phyloP scores from a whole-genome alignment of 2,329 filamentous ascomycete species.

The Alternaria dauci region DNA sequence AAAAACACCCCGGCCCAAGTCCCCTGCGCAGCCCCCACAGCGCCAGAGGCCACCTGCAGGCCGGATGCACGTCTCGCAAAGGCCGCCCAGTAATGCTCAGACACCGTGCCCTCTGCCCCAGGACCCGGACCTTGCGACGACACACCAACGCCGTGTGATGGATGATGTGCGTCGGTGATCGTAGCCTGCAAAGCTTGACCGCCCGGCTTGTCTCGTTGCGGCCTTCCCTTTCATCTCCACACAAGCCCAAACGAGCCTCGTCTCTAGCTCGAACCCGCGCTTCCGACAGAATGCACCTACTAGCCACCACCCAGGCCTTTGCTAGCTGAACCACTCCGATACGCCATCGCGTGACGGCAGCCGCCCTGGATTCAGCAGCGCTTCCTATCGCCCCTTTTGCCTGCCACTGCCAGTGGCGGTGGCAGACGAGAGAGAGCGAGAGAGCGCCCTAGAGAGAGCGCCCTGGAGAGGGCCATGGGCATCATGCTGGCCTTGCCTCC shows the following conservation, averaged over 20 bases:
- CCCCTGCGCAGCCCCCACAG: conserved; percentile 33
- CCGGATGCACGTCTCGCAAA: conserved; percentile 26
- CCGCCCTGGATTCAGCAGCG: not conserved
- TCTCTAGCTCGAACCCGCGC: conserved; percentile 1
- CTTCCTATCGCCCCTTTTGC: not conserved
- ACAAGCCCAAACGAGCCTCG: conserved; percentile 3
- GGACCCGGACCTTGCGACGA: conserved; percentile 11
- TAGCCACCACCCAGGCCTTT: not conserved
- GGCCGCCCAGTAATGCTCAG: conserved; percentile 3
- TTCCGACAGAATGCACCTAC: not conserved
- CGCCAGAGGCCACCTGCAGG: conserved; percentile 33
- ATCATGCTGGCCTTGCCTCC: conserved; percentile 13
- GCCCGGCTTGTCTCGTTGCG: conserved; percentile 2
- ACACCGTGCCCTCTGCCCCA: conserved; percentile 7
- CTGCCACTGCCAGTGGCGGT: not conserved
- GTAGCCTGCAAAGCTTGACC: conserved; percentile 17
- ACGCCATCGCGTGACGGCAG: conserved; percentile 1
- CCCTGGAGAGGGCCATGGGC: conserved; percentile 1
- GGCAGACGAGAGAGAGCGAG: not conserved
- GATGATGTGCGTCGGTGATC: conserved; percentile 23
- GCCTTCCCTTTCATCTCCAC: conserved; percentile 1
- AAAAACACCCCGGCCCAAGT: conserved; percentile 10
- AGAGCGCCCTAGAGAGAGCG: not conserved
- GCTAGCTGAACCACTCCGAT: not conserved
- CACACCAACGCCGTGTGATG: conserved; percentile 5